Evolutionary conservation across 1,284 basidiomycete genomes (phyloP).

Genomic region (Heliocybe sulcata): DNA sequence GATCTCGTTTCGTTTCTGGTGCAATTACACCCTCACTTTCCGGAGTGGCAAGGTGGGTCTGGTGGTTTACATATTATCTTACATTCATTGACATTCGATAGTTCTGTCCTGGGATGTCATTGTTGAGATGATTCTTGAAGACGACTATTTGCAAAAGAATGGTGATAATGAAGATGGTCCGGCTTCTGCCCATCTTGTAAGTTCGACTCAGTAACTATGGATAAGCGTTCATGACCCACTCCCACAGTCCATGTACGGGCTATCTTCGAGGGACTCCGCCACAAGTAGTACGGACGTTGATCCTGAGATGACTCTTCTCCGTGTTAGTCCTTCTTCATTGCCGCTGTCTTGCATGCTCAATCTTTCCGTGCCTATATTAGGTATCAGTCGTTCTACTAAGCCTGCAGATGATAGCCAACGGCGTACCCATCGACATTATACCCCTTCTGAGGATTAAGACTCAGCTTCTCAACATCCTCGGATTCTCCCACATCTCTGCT

Average conservation of each 20-base stretch:
- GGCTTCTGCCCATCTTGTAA: constrained; percentile 36
- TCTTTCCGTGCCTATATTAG: constrained; percentile 23
- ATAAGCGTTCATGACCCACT: not conserved
- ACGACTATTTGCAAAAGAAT: constrained; percentile 36
- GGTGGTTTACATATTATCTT: not conserved
- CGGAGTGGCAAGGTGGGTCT: constrained; percentile 49
- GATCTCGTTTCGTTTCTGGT: constrained; percentile 54
- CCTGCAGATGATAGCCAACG: constrained; percentile 58
- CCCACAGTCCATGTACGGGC: constrained; percentile 38
- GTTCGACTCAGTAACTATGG: constrained; percentile 9
- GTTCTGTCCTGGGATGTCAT: constrained; percentile 59
- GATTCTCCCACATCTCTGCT: constrained; percentile 43
- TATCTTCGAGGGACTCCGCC: constrained; percentile 23
- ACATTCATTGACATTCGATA: constrained; percentile 17
- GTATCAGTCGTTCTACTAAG: constrained; percentile 48
- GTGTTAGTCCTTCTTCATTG: constrained; percentile 26
- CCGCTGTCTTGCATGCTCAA: not conserved
- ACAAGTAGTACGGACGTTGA: constrained; percentile 21
- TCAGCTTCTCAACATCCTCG: constrained; percentile 46
- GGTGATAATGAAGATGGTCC: constrained; percentile 30
- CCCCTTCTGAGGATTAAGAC: constrained; percentile 55
- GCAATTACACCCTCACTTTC: constrained; percentile 58
- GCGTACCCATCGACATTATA: constrained; percentile 41
- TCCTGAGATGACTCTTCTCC: constrained; percentile 37
- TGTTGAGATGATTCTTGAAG: constrained; percentile 48